Conservation (phyloP, 2,329 filamentous ascomycete genomes). For the Hypoxylon sp. region DNA sequence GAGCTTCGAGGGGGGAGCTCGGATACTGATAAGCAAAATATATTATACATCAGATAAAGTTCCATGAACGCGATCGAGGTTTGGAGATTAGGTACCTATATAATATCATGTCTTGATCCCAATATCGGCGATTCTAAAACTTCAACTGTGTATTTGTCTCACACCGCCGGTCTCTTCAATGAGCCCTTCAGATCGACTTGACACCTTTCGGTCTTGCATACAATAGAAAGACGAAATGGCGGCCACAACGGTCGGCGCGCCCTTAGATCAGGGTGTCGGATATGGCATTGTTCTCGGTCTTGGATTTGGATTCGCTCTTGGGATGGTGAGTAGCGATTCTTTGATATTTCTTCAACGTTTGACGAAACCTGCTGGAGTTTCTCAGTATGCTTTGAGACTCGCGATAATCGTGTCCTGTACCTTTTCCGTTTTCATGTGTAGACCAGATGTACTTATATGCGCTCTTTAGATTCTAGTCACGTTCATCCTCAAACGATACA, state of each 20-base stretch:
- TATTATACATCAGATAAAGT: constrained; percentile 29
- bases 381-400: not conserved
- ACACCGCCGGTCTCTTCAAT: constrained; percentile 6
- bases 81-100: constrained; percentile 18
- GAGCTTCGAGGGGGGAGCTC: constrained; percentile 38
- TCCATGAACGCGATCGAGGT: not conserved
- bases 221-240: constrained; percentile 44
- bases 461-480: constrained; percentile 71
- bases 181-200: not conserved
- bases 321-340: constrained; percentile 65
- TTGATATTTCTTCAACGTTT: not conserved
- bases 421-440: not conserved
- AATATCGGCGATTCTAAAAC: not conserved
- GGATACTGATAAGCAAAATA: constrained; percentile 39
- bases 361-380: not conserved
- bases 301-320: constrained; percentile 80
- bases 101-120: constrained; percentile 20
- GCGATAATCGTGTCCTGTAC: not conserved
- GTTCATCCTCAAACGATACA: constrained; percentile 74
- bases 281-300: constrained; percentile 85
- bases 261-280: constrained; percentile 74
- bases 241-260: constrained; percentile 48
- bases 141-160: not conserved
- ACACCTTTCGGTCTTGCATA: constrained; percentile 35
- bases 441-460: constrained; percentile 12